Base-by-base conservation (phyloP, 805 yeast species). In the Lipomyces yamadae region DNA sequence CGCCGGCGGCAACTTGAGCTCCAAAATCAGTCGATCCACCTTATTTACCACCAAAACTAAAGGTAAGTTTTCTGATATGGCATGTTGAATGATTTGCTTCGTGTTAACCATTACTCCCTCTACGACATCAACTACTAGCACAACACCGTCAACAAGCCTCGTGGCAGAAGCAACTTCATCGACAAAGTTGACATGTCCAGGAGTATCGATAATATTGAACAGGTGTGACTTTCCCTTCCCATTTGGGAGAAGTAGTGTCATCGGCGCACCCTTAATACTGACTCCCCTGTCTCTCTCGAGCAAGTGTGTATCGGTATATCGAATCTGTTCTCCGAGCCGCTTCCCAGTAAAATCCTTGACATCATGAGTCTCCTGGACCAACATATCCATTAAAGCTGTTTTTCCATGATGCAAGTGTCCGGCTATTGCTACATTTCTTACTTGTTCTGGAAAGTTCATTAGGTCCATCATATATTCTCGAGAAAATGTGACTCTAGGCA, bases 371-470 rank as follows among this genome's bases (percentile, higher is more conserved):
- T 88, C 87, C 2, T 79, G 70, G 0, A 92, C 85, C 32, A 94
- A 76, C 76, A 84, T 76, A 74, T 94, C 97, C 2, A 91, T 71
- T 0, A 93, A 78, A 0, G 91, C 81, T 0, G 98, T 90, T 78
- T 95, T 95, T 1, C 99, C 99, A 4, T 91, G 87, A 72, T 91
- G 90, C 1, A 90, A 75, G 55, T 87, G 85, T 0, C 99, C 99
- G n/a, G 88, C 85, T 0, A 95, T 71, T 0, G 93, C 89, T 18
- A 93, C 79, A 76, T 90, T 93, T 58, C 96, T 82, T 7, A 88
- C 82, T 70, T 88, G 86, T 13, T 85, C 86, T 0, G 96, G 92
- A 0, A 85, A 72, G 8, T 72, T 68, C 71, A 86, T 74, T 58
- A 85, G 71, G 3, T 82, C 79, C 29, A 81, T 72, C 81, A 91